Percentiles rank a stretch among this genome's conserved stretches.
These are phyloP conservation scores for Aspergillus hortae DNA, from an alignment of 2,329 filamentous ascomycete species.

Conservation along the genomic window DNA sequence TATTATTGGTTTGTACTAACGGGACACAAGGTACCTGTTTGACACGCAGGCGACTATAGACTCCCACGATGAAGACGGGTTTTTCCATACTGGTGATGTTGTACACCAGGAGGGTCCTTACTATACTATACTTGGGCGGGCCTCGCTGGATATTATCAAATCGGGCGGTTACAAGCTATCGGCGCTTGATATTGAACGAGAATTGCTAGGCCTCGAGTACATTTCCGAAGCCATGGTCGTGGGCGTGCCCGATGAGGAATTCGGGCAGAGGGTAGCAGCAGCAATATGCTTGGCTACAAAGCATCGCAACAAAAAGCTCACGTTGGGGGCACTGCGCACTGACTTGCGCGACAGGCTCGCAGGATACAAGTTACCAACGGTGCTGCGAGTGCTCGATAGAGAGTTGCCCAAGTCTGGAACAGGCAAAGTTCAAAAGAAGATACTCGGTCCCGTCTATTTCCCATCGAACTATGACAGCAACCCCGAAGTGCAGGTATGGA, in stretches of 20 bases:
- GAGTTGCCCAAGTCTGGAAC: conserved; percentile 58
- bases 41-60: conserved; percentile 38
- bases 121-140: conserved; percentile 53
- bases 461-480: conserved; percentile 10
- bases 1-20: background rate
- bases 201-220: conserved; percentile 49
- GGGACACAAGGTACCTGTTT: conserved; percentile 30
- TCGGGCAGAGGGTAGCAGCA: conserved; percentile 51
- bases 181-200: conserved; percentile 53
- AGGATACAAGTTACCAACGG: conserved; percentile 87
- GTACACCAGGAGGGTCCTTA: conserved; percentile 33
- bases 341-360: conserved; percentile 54
- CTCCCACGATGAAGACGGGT: conserved; percentile 44
- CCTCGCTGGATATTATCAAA: conserved; percentile 54
- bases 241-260: conserved; percentile 53
- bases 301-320: conserved; percentile 17
- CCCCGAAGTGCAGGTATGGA: background rate
- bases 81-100: conserved; percentile 46
- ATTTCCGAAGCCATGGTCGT: conserved; percentile 54
- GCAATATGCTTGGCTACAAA: conserved; percentile 35
- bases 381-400: conserved; percentile 71
- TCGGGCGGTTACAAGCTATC: conserved; percentile 55
- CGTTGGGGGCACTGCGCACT: conserved; percentile 25
- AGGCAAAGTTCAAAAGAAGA: conserved; percentile 64
- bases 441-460: conserved; percentile 33